Percentiles rank a stretch among this genome's conserved stretches.
Conservation (phyloP, 1,284 basidiomycete species). For the Schizophyllum amplum region DNA sequence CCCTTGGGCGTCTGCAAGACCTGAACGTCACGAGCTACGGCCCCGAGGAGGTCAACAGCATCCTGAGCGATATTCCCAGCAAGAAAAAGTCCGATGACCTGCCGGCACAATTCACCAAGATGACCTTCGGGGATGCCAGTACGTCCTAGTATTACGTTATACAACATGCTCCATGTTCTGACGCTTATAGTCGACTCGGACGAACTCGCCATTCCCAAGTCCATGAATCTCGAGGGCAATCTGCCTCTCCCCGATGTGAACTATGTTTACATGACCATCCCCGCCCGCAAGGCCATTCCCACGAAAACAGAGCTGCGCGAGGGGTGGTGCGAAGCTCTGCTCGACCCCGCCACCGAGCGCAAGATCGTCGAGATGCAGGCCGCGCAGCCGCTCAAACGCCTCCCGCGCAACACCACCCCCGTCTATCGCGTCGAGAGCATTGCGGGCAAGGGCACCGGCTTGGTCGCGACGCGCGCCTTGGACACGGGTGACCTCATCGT, state of each 20-base stretch:
- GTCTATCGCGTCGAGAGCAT: conserved; percentile 2
- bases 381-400: conserved; percentile 7
- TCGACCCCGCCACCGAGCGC: neutral
- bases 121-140: too few species aligned
- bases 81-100: too few species aligned
- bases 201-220: neutral
- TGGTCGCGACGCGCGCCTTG: conserved; percentile 15
- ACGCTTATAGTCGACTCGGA: neutral
- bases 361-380: neutral
- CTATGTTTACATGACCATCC: neutral
- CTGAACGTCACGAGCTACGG: neutral
- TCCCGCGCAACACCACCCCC: conserved; percentile 3
- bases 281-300: neutral
- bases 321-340: neutral
- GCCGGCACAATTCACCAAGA: too few species aligned
- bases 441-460: conserved; percentile 13
- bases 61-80: too few species aligned
- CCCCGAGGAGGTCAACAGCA: neutral
- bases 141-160: neutral
- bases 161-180: neutral
- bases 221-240: neutral
- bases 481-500: conserved; percentile 15
- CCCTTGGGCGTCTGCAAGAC: too few species aligned
- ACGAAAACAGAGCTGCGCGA: neutral
- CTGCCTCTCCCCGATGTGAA: neutral